Conservation (phyloP, 441 rosid species). For the Brassica hybrid region DNA sequence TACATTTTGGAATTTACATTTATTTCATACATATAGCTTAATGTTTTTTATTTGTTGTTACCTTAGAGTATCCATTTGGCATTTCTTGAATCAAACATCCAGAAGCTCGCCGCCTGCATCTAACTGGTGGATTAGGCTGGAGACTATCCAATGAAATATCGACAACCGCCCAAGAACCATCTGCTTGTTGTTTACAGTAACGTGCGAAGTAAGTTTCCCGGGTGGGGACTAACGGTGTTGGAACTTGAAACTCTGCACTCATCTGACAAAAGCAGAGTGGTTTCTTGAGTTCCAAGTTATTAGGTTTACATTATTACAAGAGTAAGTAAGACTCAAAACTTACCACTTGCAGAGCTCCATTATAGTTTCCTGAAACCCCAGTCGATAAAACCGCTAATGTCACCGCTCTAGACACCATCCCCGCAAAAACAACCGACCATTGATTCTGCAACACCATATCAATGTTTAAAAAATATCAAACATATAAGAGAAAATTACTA, state of each 20-base stretch:
- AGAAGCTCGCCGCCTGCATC: slow-evolving; percentile 43
- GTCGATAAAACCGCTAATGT: slow-evolving; percentile 38
- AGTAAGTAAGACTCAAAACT: not conserved
- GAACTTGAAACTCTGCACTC: slow-evolving; percentile 46
- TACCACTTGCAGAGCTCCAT: slow-evolving; percentile 48
- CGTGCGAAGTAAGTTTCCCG: slow-evolving; percentile 44
- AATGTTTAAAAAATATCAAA: not conserved
- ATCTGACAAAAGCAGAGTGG: slow-evolving; percentile 36
- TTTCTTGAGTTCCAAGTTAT: slow-evolving; percentile 21
- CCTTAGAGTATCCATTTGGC: slow-evolving; percentile 47
- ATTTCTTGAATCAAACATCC: slow-evolving; percentile 46
- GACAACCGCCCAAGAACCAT: slow-evolving; percentile 47
- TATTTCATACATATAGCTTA: slow-evolving; percentile 9
- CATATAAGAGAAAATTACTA: not conserved
- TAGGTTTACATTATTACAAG: not conserved
- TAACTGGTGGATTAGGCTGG: slow-evolving; percentile 56
- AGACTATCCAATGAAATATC: slow-evolving; percentile 48
- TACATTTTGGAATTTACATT: not conserved
- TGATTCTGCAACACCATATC: slow-evolving; percentile 33
- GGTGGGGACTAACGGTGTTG: slow-evolving; percentile 43
- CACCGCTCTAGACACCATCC: slow-evolving; percentile 45
- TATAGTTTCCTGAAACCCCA: slow-evolving; percentile 40
- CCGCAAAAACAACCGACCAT: slow-evolving; percentile 40
- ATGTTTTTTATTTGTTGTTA: not conserved
- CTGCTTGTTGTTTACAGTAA: slow-evolving; percentile 44